Conservation (phyloP, 2,329 filamentous ascomycete genomes). For the Cadophora gregata region DNA sequence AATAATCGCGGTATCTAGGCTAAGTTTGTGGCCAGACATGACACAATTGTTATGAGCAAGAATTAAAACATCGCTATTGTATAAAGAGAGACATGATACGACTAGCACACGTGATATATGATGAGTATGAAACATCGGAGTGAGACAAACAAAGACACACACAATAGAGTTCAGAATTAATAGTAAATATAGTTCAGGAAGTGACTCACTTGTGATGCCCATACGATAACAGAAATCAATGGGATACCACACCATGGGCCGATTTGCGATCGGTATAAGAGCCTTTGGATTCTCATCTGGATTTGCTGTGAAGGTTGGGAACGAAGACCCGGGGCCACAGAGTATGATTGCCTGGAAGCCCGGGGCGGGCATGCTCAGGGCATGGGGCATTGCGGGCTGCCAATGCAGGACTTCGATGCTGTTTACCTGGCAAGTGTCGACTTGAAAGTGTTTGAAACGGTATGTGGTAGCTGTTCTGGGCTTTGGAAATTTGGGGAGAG, state of each 20-base stretch:
- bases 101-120: constrained; percentile 9
- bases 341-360: constrained; percentile 85
- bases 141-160: background rate
- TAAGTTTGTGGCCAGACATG: constrained; percentile 4
- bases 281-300: constrained; percentile 84
- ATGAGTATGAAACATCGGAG: constrained; percentile 7
- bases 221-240: constrained; percentile 85
- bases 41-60: constrained; percentile 14
- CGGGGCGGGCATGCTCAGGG: constrained; percentile 72
- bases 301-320: constrained; percentile 82
- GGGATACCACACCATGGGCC: constrained; percentile 90
- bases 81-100: background rate
- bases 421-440: background rate
- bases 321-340: constrained; percentile 81
- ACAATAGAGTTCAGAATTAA: constrained; percentile 3
- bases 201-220: constrained; percentile 71
- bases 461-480: background rate
- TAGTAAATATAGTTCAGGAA: constrained; percentile 5
- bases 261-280: constrained; percentile 80
- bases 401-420: no score
- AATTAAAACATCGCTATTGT: constrained; percentile 1
- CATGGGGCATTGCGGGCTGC: constrained; percentile 70
- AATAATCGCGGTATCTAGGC: background rate
- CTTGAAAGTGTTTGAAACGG: background rate
- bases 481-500: background rate